Base-by-base conservation (phyloP, 2,329 filamentous ascomycete species). In the Lasiodiplodia theobromae region DNA sequence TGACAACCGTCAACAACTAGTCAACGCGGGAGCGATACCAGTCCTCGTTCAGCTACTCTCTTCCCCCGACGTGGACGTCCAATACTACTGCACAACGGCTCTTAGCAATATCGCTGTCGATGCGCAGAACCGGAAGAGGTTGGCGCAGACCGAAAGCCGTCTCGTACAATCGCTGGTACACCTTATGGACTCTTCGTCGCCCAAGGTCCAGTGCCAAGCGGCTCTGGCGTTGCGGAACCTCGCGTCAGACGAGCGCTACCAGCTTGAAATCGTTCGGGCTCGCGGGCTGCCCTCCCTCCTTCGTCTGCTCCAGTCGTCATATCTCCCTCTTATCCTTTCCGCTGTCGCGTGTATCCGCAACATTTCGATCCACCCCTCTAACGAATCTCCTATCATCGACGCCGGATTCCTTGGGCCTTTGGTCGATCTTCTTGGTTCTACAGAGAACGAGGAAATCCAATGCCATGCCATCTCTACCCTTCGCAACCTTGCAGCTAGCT, bases 51-150 rank as follows among this genome's bases (percentile, higher is more conserved):
- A 97, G 77, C 89, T 99, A 28, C 89, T 99, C 56, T 94, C 93
- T 10, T 98, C 96, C 31, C 85, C 91, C 69, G 96, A 99, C 77
- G 94, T 97, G 73, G 96, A 99, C 77, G 96, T 99, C 38, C 96
- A 99, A 82, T 99, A 99, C 82, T 99, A 99, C 82, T 99, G 96
- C 84, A 99, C 96, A 21, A 99, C 96, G 4, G 96, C 96, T 14
- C 88, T 99, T 69, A 98, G 95, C 86, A 99, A 99, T 80, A 99
- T 99, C 74, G 96, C 96, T 7, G 96, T 99, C 66, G 96, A 99
- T 78, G 87, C 91, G 56, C 91, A 89, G 76, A 98, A 98, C 82
- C 88, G 96, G 73, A 93, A 94, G 77, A 94, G 95, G 78, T 87
- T 99, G 66, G 93, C 95, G 37, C 91, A 96, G 76, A 94, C 92